Percentiles rank a stretch among this genome's conserved stretches.
These are phyloP conservation scores for Penicillium coprophilum DNA, from an alignment of 495 filamentous ascomycete genomes.

Conservation along the genomic window DNA sequence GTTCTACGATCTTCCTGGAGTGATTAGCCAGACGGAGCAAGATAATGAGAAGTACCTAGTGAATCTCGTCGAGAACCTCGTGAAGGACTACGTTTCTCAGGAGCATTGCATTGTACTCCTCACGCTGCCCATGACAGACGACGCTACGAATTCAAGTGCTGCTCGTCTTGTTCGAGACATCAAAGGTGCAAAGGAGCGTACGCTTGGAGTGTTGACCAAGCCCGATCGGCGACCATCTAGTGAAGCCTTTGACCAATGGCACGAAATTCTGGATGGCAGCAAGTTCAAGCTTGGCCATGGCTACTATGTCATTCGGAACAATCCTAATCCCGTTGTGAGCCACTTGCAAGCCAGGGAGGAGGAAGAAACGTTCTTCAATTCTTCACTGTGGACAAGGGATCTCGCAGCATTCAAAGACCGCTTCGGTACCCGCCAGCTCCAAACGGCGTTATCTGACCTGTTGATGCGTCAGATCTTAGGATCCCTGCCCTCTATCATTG, in stretches of 20 bases:
- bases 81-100: constrained; percentile 62
- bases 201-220: constrained; percentile 78
- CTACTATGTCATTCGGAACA: constrained; percentile 65
- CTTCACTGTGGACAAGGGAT: constrained; percentile 44
- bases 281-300: constrained; percentile 59
- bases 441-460: constrained; percentile 51
- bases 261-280: constrained; percentile 55
- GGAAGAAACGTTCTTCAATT: constrained; percentile 60
- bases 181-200: constrained; percentile 56
- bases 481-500: constrained; percentile 59
- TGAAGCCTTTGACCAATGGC: constrained; percentile 53
- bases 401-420: constrained; percentile 49
- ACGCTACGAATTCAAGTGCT: constrained; percentile 70
- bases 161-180: constrained; percentile 58
- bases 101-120: constrained; percentile 69
- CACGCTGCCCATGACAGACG: constrained; percentile 70
- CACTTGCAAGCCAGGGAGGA: constrained; percentile 55
- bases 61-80: constrained; percentile 64
- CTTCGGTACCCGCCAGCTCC: constrained; percentile 59
- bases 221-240: constrained; percentile 62
- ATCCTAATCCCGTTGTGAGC: constrained; percentile 48
- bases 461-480: constrained; percentile 57
- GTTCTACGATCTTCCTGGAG: constrained; percentile 79
- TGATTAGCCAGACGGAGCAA: constrained; percentile 65
- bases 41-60: constrained; percentile 65